Base-by-base conservation (phyloP, 2,329 filamentous ascomycete species). In the Exophiala sideris region DNA sequence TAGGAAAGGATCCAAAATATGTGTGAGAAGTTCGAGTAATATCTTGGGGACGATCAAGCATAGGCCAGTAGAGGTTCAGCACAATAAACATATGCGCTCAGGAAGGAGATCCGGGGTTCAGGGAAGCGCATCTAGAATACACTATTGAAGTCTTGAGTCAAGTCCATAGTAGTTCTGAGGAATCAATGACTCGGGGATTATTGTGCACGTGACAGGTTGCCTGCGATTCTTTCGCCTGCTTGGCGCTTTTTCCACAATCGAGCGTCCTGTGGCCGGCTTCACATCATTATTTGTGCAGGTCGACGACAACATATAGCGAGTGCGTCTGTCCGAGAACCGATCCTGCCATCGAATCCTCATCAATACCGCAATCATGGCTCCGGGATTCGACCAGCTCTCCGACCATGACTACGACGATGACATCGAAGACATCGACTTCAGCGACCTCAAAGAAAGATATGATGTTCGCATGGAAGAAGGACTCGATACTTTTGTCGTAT, bases 381-480 rank as follows among this genome's bases (percentile, higher is more conserved):
- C 88, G 65, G 91, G 89, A 71, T 97, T 95, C 75, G 89, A 96
- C 70, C 88, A 91, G 68, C 81, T 97, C 70, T 87, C 88, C 73
- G 91, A 96, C 73, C 89, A 92, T 67, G 89, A 96, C 72, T 86
- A 92, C 73, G 87, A 91, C 70, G 88, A 87, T 71, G 91, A 96
- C 71, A 87, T 94, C 75, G 87, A 91, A 70, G 91, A 96, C 71
- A 87, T 97, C 73, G 92, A 97, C 72, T 90, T 95, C 72, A 92
- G 89, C 65, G 79, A 99, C 76, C 82, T 99, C 64, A 84, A 86
- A 71, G 91, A 95, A 73, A 90, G 95, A 74, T 96, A 91, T 71
- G 91, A 97, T 76, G 91, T 97, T 60, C 89, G 92, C 71, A 81
- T 97, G 62, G 94, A 99, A 73, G 89, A 95, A 73, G 94, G 94